Base-by-base conservation (phyloP, 75 land plant genomes). In the Cunninghamia lanceolata region DNA sequence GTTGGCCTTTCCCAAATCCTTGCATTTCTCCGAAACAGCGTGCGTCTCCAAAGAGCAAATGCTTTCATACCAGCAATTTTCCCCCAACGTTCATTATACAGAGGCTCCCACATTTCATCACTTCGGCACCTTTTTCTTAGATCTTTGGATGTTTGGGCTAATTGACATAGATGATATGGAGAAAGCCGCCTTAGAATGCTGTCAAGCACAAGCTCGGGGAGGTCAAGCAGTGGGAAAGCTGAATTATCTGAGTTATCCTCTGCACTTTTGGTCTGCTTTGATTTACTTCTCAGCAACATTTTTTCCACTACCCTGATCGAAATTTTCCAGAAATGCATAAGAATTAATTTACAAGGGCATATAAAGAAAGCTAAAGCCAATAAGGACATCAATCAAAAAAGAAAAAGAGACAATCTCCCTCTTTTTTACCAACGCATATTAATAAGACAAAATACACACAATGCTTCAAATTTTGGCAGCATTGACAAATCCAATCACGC, bases 191-290 rank as follows among this genome's bases (percentile, higher is more conserved):
- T 56, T 9, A 92, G 85, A 40, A 92, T 85, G 53, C 70, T 86
- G 21, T 92, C 93, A 46, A 90, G n/a, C 15, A 87, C 90, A 43
- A 92, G 90, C 53, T 90, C 93, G 1, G 93, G 93, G 56, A 92
- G 86, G 73, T 91, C 93, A 19, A 91, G 83, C 34, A 92, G 46
- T 2, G 92, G 84, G 59, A 76, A 56, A 6, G n/a, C 68, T 63
- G 68, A 63, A 25, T 63, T 50, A n/a, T 54, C 53, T 35, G 83
- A 86, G 2, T 35, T 2, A 17, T 56, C 59, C 46, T 87, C 91
- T 52, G 45, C 87, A 52, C 83, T 88, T 35, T 88, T 87, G 70
- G 45, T 88, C 74, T 86, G 59, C 86, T 88, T 40, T 34, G 10
- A 47, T 46, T 87, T 56, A 42, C 32, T 70, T 32, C 66, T 19